Base-by-base conservation (phyloP, 2,329 filamentous ascomycete genomes). In the Calonectria honghensis region DNA sequence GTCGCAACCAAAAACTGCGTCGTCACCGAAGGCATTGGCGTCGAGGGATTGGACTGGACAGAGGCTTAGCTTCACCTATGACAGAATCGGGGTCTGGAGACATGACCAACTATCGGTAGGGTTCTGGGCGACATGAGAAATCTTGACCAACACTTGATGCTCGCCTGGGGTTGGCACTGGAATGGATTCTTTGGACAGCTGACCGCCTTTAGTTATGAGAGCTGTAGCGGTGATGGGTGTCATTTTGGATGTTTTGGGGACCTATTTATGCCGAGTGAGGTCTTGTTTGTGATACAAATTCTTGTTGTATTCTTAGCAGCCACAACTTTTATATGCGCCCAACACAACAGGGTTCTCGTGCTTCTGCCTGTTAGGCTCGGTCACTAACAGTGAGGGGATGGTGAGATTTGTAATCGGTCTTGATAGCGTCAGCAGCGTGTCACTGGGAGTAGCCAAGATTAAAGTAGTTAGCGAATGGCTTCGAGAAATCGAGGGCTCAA, bases 1-100 rank as follows among this genome's bases (percentile, higher is more conserved):
- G 63, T 86, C 85, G 27, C 76, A 80, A 59, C 85, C 85, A 0
- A 85, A 70, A 20, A 86, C 80, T 1, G 80, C 77, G 2, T 80
- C 84, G 10, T 85, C 81, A 1, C 84, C 85, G 64, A 87, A 86
- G 9, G 80, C 82, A 61, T 85, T 82, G 3, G 41, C n/a, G 59
- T 85, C 84, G 45, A 86, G 81, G 1, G 77, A 79, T 75, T 82
- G 80, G 2, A 85, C 84, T 82, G 32, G 11, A 6, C 5, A 32
- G 37, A 64, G 41, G 0, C 29, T 41, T 29, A 41, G n/a, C 2
- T 18, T 39, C 6, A 29, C 6, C 20, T 0, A 4, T 18, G 0
- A 20, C 9, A 6, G 3, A 39, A 39, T 27, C 2, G 11, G 6
- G 20, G 18, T 0, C 6, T 65, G 7, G 9, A n/a, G 5, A 5